Evolutionary conservation across 495 filamentous ascomycete genomes (phyloP), one percentile per base, ranked within the genome.

Genomic region (Aspergillus bertholletiae): DNA sequence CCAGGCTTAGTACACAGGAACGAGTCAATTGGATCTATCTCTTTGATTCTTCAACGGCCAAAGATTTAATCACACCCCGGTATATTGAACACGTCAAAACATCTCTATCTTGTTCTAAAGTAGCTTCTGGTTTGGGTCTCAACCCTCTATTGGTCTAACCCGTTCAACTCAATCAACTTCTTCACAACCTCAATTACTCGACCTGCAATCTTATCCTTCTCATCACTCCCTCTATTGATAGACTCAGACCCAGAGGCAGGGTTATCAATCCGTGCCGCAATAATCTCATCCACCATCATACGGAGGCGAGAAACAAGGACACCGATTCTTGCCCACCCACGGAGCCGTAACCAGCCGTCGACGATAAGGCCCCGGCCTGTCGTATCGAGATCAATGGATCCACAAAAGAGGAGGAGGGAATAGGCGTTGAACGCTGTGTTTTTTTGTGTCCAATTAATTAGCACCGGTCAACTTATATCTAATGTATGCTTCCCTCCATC

Each of bases 271-370:
- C 88, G 89, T 46, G 75, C 68, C 55, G 85, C 85, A 55, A 98
- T 80, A 34, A 94, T 76, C 60, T 84, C 81, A 67, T 98, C 95
- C 13, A 98, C 76, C 85, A 97, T 88, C 45, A 82, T 85, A 53
- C 95, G 77, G 46, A 98, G 69, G 47, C 92, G 78, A 13, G 86
- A 88, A 12, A 97, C 88, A 50, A 98, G 70, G 7, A 96, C 93
- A 11, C 94, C 94, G 49, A 98, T 92, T 20, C 95, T 77, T 2
- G 95, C 95, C 94, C 95, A 97, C 2, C 94, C 94, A 7, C 92
- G 81, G 21, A 97, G 73, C 27, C 89, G 79, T 32, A 97, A 69
- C 95, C 95, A 97, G 37, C 90, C 92, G 72, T 97, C 95, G 5
- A 98, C 90, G 13, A 97, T 73, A 2, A 98, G 74, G 4, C 95